A percentile compares a stretch with the other conserved stretches of the same genome.
phyloP scores from a whole-genome alignment of 176 grass and related monocot genomes.

The Aegilops bicornis region DNA sequence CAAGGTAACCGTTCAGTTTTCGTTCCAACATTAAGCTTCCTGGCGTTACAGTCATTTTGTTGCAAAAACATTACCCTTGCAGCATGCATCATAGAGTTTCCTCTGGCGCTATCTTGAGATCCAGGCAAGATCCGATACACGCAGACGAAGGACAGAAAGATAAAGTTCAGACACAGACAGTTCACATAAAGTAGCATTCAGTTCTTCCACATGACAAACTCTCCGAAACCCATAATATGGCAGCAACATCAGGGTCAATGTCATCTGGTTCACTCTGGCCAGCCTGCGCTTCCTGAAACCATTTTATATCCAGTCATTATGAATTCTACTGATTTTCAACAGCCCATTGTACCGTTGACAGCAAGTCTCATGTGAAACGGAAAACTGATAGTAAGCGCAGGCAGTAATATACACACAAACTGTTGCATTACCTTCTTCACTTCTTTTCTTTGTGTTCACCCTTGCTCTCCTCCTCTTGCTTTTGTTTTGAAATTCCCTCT shows the following conservation, averaged over 20 bases:
- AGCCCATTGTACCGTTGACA: not conserved
- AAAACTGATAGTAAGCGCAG: not conserved
- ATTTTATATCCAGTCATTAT: slow-evolving; percentile 14
- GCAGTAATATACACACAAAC: not conserved
- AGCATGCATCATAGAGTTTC: too few relatives aligned
- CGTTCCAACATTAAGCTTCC: too few relatives aligned
- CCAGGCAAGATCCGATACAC: too few relatives aligned
- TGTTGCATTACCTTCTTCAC: slow-evolving; percentile 67
- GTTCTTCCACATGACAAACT: slow-evolving; percentile 16
- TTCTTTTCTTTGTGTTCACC: slow-evolving; percentile 74
- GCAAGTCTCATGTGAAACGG: not conserved
- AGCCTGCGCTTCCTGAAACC: slow-evolving; percentile 63
- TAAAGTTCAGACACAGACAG: too few relatives aligned
- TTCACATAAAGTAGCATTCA: too few relatives aligned
- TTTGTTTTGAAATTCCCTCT: slow-evolving; percentile 74
- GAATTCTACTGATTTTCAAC: not conserved
- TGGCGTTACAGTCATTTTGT: not conserved
- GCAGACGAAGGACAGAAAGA: too few relatives aligned
- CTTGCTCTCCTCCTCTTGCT: slow-evolving; percentile 87
- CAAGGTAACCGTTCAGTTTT: not conserved
- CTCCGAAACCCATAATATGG: slow-evolving; percentile 53
- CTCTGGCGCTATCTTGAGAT: too few relatives aligned
- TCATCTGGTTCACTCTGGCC: not conserved
- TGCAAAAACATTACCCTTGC: not conserved
- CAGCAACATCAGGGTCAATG: too few relatives aligned